A percentile compares a stretch with the other conserved stretches of the same genome.
Conservation (phyloP, 2,329 filamentous ascomycete species). For the Pyrenophora teres region DNA sequence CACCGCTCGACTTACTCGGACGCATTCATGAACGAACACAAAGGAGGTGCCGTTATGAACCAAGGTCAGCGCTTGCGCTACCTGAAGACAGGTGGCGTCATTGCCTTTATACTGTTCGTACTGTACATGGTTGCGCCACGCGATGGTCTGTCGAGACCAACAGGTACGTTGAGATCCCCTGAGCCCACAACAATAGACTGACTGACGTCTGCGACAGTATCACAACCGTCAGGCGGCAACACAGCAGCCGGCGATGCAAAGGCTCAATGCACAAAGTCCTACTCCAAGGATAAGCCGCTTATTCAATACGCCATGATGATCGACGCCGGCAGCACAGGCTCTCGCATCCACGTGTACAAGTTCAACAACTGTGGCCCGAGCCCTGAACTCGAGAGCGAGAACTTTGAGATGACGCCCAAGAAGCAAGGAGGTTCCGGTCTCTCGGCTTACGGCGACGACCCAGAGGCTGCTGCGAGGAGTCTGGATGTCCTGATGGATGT, state of each 20-base stretch:
- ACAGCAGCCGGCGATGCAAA: conserved; percentile 63
- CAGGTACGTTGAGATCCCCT: conserved; percentile 23
- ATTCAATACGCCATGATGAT: conserved; percentile 99
- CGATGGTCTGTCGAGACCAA: conserved; percentile 32
- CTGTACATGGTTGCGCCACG: conserved; percentile 60
- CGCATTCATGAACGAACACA: conserved; percentile 51
- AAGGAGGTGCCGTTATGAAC: conserved; percentile 61
- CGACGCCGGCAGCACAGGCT: conserved; percentile 96
- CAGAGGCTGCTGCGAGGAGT: conserved; percentile 85
- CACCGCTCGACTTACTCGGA: conserved; percentile 43
- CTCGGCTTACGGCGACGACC: conserved; percentile 85
- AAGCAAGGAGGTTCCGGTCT: conserved; percentile 76
- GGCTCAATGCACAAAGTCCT: conserved; percentile 79
- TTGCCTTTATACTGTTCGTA: conserved; percentile 63
- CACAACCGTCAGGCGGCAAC: conserved; percentile 45
- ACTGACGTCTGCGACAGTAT: conserved; percentile 14
- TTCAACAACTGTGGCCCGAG: conserved; percentile 98
- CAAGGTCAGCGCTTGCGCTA: conserved; percentile 65
- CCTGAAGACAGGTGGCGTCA: conserved; percentile 65
- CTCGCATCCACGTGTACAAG: conserved; percentile 96
- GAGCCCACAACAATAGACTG: background rate
- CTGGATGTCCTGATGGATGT: conserved; percentile 86
- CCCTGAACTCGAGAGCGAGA: conserved; percentile 90
- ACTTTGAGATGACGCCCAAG: conserved; percentile 93
- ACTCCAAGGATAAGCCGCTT: conserved; percentile 86